Evolutionary conservation across 2,329 filamentous ascomycete genomes (phyloP), one percentile per base, ranked within the genome.

Genomic region (Mollisia scopiformis): DNA sequence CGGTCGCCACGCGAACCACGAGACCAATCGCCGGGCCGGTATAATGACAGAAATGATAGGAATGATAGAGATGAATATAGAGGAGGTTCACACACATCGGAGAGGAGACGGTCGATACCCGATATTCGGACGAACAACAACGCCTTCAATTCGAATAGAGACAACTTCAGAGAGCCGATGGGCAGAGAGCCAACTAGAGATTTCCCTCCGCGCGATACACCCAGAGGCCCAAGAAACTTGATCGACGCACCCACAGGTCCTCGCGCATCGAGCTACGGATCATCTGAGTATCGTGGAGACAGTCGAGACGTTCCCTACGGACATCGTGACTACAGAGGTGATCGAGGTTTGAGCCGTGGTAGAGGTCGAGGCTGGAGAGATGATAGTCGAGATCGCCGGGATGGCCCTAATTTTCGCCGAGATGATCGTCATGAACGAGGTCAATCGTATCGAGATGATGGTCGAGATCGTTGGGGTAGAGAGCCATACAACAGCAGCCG

Each of bases 211-310:
- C 83, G 89, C 66, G 91, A 96, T 65, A 88, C 91, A 1, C 93
- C 93, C 2, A 84, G 92, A 58, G 93, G 91, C 0, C 92, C 93
- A 11, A 92, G 93, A 75, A 91, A 90, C 3, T 79, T 93, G 59
- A 66, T 90, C 62, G 91, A 73, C 59, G 64, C 94, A 62, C 78
- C 85, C 30, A 85, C 83, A 65, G 87, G 87, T 30, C 88, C 87
- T 14, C 84, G 90, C 59, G 88, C 88, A 46, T 83, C 87, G 59
- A 86, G 85, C 8, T 91, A 88, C 71, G 78, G 79, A 2, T 82
- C n/a, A n/a, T n/a, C 85, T 25, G 90, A 92, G 55, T 88, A 87
- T 68, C 80, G 85, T 33, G 23, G 49, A 31, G 27, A 65, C 80
- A 51, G 27, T 64, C 81, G 80, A 59, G 71, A 73, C 51, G n/a